Conservation (phyloP, 2,329 filamentous ascomycete species). For the Colletotrichum sp. region DNA sequence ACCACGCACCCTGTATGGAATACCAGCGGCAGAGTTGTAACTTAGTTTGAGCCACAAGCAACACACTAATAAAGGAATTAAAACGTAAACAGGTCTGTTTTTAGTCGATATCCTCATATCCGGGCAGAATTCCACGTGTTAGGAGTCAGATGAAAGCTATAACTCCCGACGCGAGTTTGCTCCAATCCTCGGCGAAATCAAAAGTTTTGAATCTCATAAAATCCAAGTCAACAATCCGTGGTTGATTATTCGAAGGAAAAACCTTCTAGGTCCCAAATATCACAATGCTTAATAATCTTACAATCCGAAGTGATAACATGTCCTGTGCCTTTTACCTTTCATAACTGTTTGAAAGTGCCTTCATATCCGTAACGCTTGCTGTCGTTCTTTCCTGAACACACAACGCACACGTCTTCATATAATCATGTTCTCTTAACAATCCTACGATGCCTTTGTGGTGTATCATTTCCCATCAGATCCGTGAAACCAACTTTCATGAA, state of each 20-base stretch:
- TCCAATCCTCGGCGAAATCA: background rate
- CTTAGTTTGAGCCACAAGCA: too few species aligned
- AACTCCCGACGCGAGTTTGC: background rate
- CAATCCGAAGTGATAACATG: background rate
- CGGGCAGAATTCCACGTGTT: too few species aligned
- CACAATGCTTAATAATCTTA: background rate
- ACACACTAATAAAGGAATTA: too few species aligned
- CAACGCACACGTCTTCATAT: background rate
- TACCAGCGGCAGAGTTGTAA: too few species aligned
- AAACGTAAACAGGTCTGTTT: too few species aligned
- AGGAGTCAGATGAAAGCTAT: background rate
- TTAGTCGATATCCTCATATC: too few species aligned
- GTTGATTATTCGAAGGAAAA: background rate
- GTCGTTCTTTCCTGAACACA: background rate
- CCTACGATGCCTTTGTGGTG: background rate
- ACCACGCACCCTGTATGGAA: background rate
- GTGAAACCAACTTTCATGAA: background rate
- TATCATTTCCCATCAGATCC: background rate
- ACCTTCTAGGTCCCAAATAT: background rate
- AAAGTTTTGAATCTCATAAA: background rate
- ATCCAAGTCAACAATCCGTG: background rate
- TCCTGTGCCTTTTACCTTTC: background rate
- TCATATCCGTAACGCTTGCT: background rate
- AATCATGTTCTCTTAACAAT: background rate
- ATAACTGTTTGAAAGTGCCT: background rate